A percentile compares a stretch with the other conserved stretches of the same genome.
Conservation (phyloP, 768 basidiomycete genomes). For the Mycena filopes region DNA sequence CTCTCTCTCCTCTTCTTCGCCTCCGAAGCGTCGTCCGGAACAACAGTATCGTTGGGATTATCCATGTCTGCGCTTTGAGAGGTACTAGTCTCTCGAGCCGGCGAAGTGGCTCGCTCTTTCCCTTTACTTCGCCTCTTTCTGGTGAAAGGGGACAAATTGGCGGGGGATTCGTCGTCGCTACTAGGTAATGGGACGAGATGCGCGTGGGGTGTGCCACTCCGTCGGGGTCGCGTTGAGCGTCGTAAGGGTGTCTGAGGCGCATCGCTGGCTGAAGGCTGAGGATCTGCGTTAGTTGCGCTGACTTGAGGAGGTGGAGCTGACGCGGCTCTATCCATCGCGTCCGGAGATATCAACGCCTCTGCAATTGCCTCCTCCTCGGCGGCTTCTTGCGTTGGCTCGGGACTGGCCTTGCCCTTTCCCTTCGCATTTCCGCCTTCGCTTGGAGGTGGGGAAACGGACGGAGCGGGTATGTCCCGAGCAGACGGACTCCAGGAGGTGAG, state of each 20-base stretch:
- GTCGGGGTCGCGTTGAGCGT: constrained; percentile 52
- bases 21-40: constrained; percentile 22
- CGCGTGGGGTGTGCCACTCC: constrained; percentile 45
- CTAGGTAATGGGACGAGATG: constrained; percentile 31
- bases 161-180: constrained; percentile 26
- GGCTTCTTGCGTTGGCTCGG: constrained; percentile 19
- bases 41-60: neutral
- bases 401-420: constrained; percentile 7
- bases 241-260: constrained; percentile 43
- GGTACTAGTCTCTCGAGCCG: constrained; percentile 8
- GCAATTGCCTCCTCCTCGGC: constrained; percentile 33
- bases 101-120: constrained; percentile 17
- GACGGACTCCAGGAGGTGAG: constrained; percentile 35
- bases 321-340: constrained; percentile 2
- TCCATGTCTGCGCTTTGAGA: neutral
- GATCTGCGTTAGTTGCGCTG: constrained; percentile 1
- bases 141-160: constrained; percentile 10
- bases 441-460: constrained; percentile 14
- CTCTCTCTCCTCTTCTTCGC: constrained; percentile 21
- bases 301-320: neutral
- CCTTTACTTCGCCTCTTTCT: constrained; percentile 21
- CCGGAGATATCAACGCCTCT: constrained; percentile 20
- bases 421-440: constrained; percentile 9
- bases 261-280: constrained; percentile 12
- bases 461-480: constrained; percentile 13